Evolutionary conservation across 2,329 filamentous ascomycete species (phyloP).

Genomic region (Orbilia quercus): DNA sequence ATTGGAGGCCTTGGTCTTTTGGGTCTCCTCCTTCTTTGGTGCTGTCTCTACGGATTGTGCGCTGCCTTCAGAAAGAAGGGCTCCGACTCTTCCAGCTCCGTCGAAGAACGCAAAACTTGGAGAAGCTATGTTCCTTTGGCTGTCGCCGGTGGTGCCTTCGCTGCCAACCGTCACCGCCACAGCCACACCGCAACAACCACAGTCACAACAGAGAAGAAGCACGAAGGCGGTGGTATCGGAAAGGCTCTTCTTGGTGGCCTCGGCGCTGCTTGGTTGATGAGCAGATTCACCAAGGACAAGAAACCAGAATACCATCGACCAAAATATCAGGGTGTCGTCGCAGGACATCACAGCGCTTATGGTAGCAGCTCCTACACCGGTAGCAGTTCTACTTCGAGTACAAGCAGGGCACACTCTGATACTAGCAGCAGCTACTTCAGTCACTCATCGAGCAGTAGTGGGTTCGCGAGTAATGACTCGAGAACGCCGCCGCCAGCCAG

Average conservation of each 20-base stretch:
- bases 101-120: constrained; percentile 41
- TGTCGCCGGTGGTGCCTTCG: constrained; percentile 42
- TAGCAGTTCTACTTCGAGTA: constrained; percentile 38
- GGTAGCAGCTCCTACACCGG: constrained; percentile 44
- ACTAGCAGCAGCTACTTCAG: constrained; percentile 52
- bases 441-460: constrained; percentile 56
- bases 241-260: constrained; percentile 46
- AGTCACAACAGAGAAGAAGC: constrained; percentile 46
- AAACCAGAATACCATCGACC: constrained; percentile 42
- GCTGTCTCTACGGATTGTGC: constrained; percentile 48
- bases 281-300: constrained; percentile 34
- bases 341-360: constrained; percentile 20
- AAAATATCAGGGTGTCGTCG: constrained; percentile 40
- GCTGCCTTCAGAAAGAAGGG: constrained; percentile 30
- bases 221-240: constrained; percentile 20
- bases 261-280: constrained; percentile 42
- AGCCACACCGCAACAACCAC: constrained; percentile 47
- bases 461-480: constrained; percentile 46
- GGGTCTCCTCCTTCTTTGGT: constrained; percentile 53
- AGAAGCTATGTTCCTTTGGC: constrained; percentile 47
- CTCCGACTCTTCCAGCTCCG: constrained; percentile 21
- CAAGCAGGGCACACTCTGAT: constrained; percentile 37
- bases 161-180: constrained; percentile 41
- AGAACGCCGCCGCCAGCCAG: constrained; percentile 45
- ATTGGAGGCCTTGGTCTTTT: constrained; percentile 54